Conservation (phyloP, 148 eudicot genomes). For the Arbutus unedo region DNA sequence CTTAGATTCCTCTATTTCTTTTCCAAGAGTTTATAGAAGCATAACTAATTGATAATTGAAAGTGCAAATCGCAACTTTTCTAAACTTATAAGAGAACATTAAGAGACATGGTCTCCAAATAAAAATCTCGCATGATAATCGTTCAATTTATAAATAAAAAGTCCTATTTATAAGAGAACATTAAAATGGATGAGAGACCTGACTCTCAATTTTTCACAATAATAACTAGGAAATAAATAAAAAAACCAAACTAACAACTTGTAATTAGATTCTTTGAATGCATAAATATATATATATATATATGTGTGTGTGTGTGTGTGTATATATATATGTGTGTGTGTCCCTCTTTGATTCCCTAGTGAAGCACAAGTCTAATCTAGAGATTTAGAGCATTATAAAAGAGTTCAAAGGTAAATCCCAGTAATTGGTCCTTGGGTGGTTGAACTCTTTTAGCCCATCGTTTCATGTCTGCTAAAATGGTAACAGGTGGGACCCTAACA, state of each 20-base stretch:
- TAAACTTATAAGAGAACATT: constrained; percentile 6
- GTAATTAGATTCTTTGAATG: not conserved
- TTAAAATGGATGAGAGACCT: too few species aligned
- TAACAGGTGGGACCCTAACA: constrained; percentile 27
- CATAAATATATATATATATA: too few species aligned
- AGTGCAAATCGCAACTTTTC: too few species aligned
- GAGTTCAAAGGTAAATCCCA: not conserved
- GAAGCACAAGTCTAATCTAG: constrained; percentile 11
- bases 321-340: too few species aligned
- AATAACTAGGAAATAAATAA: not conserved
- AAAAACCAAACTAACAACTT: not conserved
- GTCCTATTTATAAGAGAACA: too few species aligned
- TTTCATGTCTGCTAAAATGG: constrained; percentile 32
- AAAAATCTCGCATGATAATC: not conserved
- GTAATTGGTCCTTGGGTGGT: constrained; percentile 26
- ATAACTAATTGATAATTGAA: too few species aligned
- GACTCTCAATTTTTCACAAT: not conserved
- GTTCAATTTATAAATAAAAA: too few species aligned
- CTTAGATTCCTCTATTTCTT: too few species aligned
- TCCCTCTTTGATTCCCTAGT: constrained; percentile 18
- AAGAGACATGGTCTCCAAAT: constrained; percentile 8
- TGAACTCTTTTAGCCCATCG: constrained; percentile 44
- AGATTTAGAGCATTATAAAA: not conserved
- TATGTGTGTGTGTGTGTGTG: too few species aligned
- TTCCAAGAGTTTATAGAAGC: too few species aligned